phyloP scores from a whole-genome alignment of 768 basidiomycete species.

The Lentinula edodes region DNA sequence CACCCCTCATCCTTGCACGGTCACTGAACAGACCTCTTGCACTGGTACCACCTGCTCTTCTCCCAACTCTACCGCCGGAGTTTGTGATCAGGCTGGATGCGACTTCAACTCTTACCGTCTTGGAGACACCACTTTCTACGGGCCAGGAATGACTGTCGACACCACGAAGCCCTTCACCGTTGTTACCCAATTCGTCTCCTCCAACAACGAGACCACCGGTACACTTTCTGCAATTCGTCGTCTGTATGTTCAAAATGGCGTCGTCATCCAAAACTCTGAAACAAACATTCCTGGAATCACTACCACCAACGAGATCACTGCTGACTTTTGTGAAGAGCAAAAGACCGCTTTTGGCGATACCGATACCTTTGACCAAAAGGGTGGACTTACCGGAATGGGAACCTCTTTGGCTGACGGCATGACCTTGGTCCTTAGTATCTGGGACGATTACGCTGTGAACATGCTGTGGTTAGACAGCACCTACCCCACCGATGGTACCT shows the following conservation, averaged over 20 bases:
- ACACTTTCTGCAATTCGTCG: constrained; percentile 37
- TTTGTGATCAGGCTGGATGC: constrained; percentile 39
- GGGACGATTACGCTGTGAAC: constrained; percentile 44
- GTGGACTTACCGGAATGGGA: constrained; percentile 34
- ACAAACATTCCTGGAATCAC: constrained; percentile 25
- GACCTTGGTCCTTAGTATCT: constrained; percentile 30
- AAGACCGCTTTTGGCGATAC: constrained; percentile 40
- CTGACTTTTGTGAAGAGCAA: constrained; percentile 32
- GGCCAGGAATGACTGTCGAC: constrained; percentile 31
- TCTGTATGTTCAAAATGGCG: constrained; percentile 38
- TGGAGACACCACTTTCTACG: constrained; percentile 34
- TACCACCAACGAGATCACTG: constrained; percentile 30
- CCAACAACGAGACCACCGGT: constrained; percentile 30
- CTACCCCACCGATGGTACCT: constrained; percentile 33
- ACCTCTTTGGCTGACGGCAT: constrained; percentile 33
- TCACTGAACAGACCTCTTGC: constrained; percentile 30
- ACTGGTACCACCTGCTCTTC: constrained; percentile 24
- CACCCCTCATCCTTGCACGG: constrained; percentile 38
- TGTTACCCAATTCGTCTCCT: constrained; percentile 39
- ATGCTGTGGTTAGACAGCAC: constrained; percentile 55
- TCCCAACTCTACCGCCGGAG: constrained; percentile 17
- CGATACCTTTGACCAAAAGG: constrained; percentile 33
- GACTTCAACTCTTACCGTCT: constrained; percentile 45
- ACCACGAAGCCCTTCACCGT: constrained; percentile 34
- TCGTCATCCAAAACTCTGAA: constrained; percentile 29